Evolutionary conservation across 2,329 filamentous ascomycete species (phyloP).

Genomic region (Scedosporium apiospermum): DNA sequence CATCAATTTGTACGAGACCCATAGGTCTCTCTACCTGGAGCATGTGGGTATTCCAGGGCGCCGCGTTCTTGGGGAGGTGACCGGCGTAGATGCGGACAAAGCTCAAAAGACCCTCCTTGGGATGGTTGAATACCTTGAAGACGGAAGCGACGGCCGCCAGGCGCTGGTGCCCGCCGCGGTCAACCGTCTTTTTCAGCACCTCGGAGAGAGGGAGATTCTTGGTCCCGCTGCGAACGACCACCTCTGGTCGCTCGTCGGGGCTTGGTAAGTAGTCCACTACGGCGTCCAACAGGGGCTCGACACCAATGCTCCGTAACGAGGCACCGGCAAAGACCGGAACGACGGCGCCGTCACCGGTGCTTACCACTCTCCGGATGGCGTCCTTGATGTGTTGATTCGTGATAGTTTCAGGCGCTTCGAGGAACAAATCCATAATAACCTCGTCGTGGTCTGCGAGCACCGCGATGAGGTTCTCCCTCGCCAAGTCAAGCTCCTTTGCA

Average conservation of each 20-base stretch:
- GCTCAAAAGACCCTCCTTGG: slow-evolving; percentile 76
- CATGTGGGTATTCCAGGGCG: slow-evolving; percentile 82
- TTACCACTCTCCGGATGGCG: slow-evolving; percentile 64
- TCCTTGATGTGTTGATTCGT: slow-evolving; percentile 56
- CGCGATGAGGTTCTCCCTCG: slow-evolving; percentile 71
- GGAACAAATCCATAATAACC: slow-evolving; percentile 71
- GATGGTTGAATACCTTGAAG: slow-evolving; percentile 92
- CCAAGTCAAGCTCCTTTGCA: slow-evolving; percentile 56
- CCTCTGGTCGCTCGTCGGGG: slow-evolving; percentile 69
- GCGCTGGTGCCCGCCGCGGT: slow-evolving; percentile 22
- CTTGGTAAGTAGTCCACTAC: slow-evolving; percentile 81
- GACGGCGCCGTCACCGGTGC: slow-evolving; percentile 57
- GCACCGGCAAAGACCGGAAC: slow-evolving; percentile 86
- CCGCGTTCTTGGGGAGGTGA: slow-evolving; percentile 59
- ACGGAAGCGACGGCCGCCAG: slow-evolving; percentile 53
- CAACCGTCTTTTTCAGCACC: slow-evolving; percentile 28
- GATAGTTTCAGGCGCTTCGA: slow-evolving; percentile 70
- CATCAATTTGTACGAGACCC: slow-evolving; percentile 81
- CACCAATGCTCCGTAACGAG: slow-evolving; percentile 88
- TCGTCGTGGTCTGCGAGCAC: slow-evolving; percentile 84
- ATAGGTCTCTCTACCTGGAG: slow-evolving; percentile 70
- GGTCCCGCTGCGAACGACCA: slow-evolving; percentile 64
- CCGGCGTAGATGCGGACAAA: slow-evolving; percentile 92
- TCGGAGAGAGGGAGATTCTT: slow-evolving; percentile 26
- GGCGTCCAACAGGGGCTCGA: slow-evolving; percentile 83